Evolutionary conservation across 768 basidiomycete genomes (phyloP).

Genomic region (Suillus bovinus): DNA sequence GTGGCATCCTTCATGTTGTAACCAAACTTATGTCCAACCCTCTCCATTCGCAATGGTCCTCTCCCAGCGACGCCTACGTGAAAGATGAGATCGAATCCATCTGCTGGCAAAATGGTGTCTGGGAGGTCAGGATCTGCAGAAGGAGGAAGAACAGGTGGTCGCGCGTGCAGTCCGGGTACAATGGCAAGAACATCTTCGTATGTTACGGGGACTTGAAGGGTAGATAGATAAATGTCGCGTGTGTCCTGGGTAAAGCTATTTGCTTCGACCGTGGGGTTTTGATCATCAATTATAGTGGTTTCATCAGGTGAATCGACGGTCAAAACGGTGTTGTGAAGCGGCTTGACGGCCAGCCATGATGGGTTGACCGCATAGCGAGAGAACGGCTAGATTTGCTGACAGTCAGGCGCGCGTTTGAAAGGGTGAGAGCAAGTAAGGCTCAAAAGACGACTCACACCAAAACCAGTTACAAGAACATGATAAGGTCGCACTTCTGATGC

Average conservation of each 20-base stretch:
- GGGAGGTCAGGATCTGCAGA: conserved; percentile 39
- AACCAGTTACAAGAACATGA: conserved; percentile 51
- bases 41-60: conserved; percentile 64
- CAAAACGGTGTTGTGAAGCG: conserved; percentile 58
- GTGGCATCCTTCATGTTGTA: conserved; percentile 69
- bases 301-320: conserved; percentile 37
- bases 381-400: conserved; percentile 47
- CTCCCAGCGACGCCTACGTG: conserved; percentile 70
- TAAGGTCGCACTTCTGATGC: conserved; percentile 36
- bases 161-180: conserved; percentile 59
- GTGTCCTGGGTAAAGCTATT: conserved; percentile 17
- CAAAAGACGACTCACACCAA: conserved; percentile 47
- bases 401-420: conserved; percentile 19
- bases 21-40: conserved; percentile 64
- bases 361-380: conserved; percentile 58
- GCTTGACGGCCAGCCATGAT: conserved; percentile 69
- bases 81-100: conserved; percentile 68
- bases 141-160: conserved; percentile 51
- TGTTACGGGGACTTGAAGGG: conserved; percentile 55
- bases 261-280: conserved; percentile 13
- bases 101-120: conserved; percentile 40
- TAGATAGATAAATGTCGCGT: conserved; percentile 59
- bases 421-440: conserved; percentile 20
- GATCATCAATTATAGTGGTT: conserved; percentile 22
- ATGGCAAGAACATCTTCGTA: conserved; percentile 57